phyloP scores from a whole-genome alignment of 78 protist genomes.

The Acrasis kona region DNA sequence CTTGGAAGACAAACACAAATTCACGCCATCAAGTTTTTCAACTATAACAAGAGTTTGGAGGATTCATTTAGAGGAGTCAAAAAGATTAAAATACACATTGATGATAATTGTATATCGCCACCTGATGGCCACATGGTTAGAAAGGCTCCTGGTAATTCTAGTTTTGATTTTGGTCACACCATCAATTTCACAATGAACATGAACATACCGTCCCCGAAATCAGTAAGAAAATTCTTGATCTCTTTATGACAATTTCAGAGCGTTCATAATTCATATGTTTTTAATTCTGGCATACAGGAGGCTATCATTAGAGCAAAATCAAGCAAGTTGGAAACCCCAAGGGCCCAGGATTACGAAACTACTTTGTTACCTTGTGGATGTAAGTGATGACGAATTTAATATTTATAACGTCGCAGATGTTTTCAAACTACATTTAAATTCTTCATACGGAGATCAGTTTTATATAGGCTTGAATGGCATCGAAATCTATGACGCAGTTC shows the following conservation, averaged over 20 bases:
- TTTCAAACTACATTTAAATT: not conserved
- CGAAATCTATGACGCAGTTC: not conserved
- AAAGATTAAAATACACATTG: not conserved
- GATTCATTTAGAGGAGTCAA: conserved; percentile 4
- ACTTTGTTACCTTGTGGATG: no score
- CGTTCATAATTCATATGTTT: not conserved
- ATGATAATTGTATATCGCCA: not conserved
- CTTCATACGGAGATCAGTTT: not conserved
- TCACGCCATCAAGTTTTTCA: not conserved
- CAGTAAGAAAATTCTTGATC: no score
- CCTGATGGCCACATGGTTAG: not conserved
- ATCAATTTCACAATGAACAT: not conserved
- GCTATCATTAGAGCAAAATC: not conserved
- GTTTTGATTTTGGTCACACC: not conserved
- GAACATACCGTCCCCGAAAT: not conserved
- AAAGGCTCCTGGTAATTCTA: conserved; percentile 9
- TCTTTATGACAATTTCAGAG: not conserved
- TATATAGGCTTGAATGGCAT: conserved; percentile 8
- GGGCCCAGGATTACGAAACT: conserved; percentile 2
- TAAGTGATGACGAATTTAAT: no score
- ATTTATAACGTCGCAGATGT: not conserved
- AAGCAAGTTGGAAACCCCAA: not conserved
- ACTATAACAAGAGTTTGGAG: not conserved
- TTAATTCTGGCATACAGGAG: not conserved
- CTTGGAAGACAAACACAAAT: not conserved